These are phyloP conservation scores for Boletus patriciae DNA, from an alignment of 768 basidiomycete species.

Conservation along the genomic window DNA sequence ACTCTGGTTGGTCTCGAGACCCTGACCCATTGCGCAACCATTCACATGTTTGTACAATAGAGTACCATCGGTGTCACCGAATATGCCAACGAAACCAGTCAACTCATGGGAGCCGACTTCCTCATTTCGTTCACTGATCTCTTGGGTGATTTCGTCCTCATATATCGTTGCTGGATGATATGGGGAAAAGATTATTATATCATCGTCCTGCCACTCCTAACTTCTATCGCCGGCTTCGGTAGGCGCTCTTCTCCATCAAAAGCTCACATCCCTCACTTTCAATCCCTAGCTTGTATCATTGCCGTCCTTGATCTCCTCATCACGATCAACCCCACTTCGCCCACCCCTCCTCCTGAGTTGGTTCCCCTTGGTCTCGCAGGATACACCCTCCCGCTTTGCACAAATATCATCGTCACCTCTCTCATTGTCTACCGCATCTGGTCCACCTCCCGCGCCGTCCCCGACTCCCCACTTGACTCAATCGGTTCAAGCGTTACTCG, in stretches of 20 bases:
- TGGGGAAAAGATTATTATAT: constrained; percentile 39
- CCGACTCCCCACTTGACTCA: constrained; percentile 8
- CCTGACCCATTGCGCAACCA: neutral
- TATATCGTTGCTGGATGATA: constrained; percentile 45
- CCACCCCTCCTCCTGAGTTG: constrained; percentile 35
- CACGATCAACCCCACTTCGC: constrained; percentile 27
- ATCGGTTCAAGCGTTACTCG: constrained; percentile 17
- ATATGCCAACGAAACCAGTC: constrained; percentile 33
- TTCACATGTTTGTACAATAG: constrained; percentile 15
- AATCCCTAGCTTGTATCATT: constrained; percentile 30
- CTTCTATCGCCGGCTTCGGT: constrained; percentile 38
- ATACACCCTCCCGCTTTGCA: constrained; percentile 41
- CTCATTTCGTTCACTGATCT: constrained; percentile 39
- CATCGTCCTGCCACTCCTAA: constrained; percentile 35
- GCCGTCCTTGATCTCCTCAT: constrained; percentile 32
- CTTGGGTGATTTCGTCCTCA: constrained; percentile 35
- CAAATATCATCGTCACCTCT: constrained; percentile 42
- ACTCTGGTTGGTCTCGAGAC: constrained; percentile 29
- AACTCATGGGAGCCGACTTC: constrained; percentile 36
- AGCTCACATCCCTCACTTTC: neutral
- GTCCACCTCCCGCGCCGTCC: constrained; percentile 21
- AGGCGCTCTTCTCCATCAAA: constrained; percentile 5
- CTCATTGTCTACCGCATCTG: constrained; percentile 45
- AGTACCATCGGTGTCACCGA: constrained; percentile 24
- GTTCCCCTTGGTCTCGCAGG: constrained; percentile 38